Conservation (phyloP, 2,329 filamentous ascomycete species). For the Zopfia rhizophila region DNA sequence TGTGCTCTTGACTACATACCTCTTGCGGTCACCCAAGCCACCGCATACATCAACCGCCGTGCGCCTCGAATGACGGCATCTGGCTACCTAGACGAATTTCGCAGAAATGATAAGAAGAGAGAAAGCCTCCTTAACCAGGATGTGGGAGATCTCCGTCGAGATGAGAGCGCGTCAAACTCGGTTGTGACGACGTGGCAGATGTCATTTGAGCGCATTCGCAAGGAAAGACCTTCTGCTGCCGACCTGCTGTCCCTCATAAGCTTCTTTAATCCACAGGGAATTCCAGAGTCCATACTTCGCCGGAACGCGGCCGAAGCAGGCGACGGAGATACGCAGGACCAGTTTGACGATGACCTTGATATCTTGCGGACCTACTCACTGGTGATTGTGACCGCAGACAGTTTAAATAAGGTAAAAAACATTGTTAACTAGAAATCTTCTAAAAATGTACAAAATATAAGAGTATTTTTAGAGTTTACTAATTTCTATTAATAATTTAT, state of each 20-base stretch:
- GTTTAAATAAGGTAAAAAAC: too few species aligned
- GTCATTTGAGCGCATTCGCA: conserved; percentile 47
- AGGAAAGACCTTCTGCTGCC: conserved; percentile 44
- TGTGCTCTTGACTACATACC: conserved; percentile 44
- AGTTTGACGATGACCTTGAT: too few species aligned
- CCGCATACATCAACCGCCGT: conserved; percentile 40
- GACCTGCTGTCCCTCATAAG: conserved; percentile 61
- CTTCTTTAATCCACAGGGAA: conserved; percentile 58
- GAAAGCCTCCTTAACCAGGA: conserved; percentile 35
- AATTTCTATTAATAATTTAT: too few species aligned
- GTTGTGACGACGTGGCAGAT: conserved; percentile 51
- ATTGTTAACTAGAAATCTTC: too few species aligned
- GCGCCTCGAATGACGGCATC: conserved; percentile 23
- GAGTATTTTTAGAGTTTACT: too few species aligned
- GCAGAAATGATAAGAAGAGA: conserved; percentile 40
- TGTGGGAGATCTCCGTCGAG: conserved; percentile 43
- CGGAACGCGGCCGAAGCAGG: too few species aligned
- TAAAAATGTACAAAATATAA: too few species aligned
- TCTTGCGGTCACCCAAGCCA: conserved; percentile 47
- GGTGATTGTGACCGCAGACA: too few species aligned
- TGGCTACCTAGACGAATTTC: conserved; percentile 54
- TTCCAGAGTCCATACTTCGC: conserved; percentile 49
- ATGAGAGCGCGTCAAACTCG: conserved; percentile 46
- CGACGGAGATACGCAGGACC: too few species aligned
- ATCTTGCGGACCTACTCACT: too few species aligned